Evolutionary conservation across 1,139 yeast genomes (phyloP), one percentile per base, ranked within the genome.

Genomic region (Magnusiomyces suaveolens): DNA sequence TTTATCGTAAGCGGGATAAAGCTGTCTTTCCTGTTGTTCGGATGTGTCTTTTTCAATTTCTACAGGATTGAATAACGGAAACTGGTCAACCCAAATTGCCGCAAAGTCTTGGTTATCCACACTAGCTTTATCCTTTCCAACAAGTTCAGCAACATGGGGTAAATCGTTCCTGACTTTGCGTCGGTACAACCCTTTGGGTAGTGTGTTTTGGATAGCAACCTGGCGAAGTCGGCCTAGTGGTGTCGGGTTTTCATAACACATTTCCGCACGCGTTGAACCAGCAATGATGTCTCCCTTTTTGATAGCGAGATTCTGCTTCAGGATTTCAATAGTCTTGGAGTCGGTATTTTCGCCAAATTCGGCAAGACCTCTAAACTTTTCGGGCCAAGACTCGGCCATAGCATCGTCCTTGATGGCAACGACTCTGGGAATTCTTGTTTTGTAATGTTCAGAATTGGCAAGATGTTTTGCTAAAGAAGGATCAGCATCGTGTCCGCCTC

Each of bases 151-250:
- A 33, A 20, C 32, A 12, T 8, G 12, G 2, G 50, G 20, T 12
- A 20, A 33, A 16, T 61, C 53, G 3, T 54, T 48, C 18, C 38
- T 20, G 3, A 44, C 32, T 18, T 52, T 36, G 3, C 36, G 55
- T n/a, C 54, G 44, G 21, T 56, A 52, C 1, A 53, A 12, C 1
- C 61, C 62, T 41, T 60, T 55, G 2, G 54, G 29, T 12, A 21
- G 60, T 1, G 57, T 50, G 26, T 66, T 63, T 48, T 76, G 75
- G 39, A 84, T 81, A 0, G 87, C 80, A 52, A 87, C 64, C 65
- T 88, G 96, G 56, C 98, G 77, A 60, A 87, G 78, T 58, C 84
- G 77, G 0, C 99, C 99, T 53, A 92, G 71, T 0, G 98, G 97
- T 0, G 98, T 92, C 23, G 98, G 97, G 64, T 89, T 92, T 64